Evolutionary conservation across 106 monocot genomes (phyloP), one percentile per base, ranked within the genome.

Genomic region (Narthecium ossifragum): DNA sequence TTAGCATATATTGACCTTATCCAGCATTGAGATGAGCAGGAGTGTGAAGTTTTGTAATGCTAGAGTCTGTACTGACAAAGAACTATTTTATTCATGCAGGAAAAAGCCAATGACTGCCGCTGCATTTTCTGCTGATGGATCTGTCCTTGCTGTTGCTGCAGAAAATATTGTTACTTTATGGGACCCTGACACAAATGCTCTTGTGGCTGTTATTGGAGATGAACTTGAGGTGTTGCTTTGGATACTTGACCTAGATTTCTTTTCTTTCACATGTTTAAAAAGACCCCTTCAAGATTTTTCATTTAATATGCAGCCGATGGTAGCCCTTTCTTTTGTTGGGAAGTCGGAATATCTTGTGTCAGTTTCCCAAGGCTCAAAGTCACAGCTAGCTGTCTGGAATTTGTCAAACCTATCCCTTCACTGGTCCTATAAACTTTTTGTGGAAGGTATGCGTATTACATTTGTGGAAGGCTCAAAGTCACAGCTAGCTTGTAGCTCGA

Each of bases 111-210:
- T 96, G 90, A 84, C 86, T 57, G 90, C 86, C 33, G 90, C 90
- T 66, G 83, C 83, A 34, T 96, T 96, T 81, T 90, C 86, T 52
- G 60, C 71, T 67, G 96, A 96, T 76, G 96, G 96, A 51, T 84
- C 96, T 72, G 81, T 96, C 58, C 73, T 96, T 38, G 90, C 96
- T 36, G 73, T 90, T 84, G 90, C 96, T 34, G 86, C 90, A 20
- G 90, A 81, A 47, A 78, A 62, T 57, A 60, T 74, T 41, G 51
- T 90, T 43, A 96, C 96, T 30, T 63, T 96, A 34, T 96, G 96
- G 96, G 90, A 96, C 49, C 86, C 96, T 51, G 76, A 84, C 45
- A 72, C 39, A 43, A 96, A 96, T 68, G 45, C 55, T 53, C 90
- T 96, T 74, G 71, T 96, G 39, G 83, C 86, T 66, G 75, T 96